Evolutionary conservation across 1,284 basidiomycete species (phyloP), one percentile per base, ranked within the genome.

Genomic region (Cystobasidium slooffiae): DNA sequence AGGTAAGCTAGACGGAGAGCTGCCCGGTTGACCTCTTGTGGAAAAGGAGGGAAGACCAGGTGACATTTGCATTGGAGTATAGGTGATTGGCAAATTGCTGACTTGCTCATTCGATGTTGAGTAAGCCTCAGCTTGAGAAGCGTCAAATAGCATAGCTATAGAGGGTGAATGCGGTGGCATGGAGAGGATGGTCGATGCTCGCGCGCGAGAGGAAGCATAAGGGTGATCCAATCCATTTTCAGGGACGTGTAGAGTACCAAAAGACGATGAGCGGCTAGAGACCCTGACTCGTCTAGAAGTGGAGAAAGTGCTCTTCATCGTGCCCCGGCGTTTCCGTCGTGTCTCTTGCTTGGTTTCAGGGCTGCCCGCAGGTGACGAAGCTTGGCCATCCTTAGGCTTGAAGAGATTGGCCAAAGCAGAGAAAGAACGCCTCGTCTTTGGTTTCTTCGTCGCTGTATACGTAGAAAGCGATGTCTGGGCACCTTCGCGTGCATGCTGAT

Each of bases 91-190:
- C 20, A 39, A 62, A 3, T 24, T 24, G n/a, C 22, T 7, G 12
- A 44, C 1, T 3, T 44, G 9, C 14, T 24, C 22, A 16, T 62
- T 41, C 39, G 44, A 62, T 1, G 44, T 62, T 22, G 41, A 22
- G 39, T 37, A 31, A 43, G 43, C 47, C 9, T 51, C 62, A 12
- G 62, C 62, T n/a, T 65, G 62, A 6, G 62, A 65, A 6, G 62
- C 62, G 18, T 51, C 62, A 51, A 65, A 65, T 6, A 65, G 62
- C 44, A 49, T 47, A 10, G 62, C 62, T 8, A 51, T n/a, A 18
- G 62, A 65, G 31, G 44, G 59, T 18, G 47, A 51, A 9, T 44
- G 24, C n/a, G 62, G 62, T n/a, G 62, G 62, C 8, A 52, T n/a
- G 9, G 43, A 22, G 1, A 65, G 47, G n/a, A 65, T 46, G 14